Conservation (phyloP, 345 rosid genomes). For the Gossypium ekmanianum region DNA sequence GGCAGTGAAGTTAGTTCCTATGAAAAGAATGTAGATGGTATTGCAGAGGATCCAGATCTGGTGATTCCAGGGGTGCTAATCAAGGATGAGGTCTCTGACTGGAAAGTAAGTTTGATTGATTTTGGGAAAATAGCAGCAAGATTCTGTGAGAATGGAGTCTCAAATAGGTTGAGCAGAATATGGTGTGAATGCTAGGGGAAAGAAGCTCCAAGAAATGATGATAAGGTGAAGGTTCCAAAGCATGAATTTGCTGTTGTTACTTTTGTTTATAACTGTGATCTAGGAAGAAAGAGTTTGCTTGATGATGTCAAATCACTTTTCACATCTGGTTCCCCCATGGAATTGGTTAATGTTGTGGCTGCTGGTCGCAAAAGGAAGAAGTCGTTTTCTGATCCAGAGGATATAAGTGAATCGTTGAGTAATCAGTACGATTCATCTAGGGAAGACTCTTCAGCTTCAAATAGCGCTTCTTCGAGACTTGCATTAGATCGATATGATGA, state of each 20-base stretch:
- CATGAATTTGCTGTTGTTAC: conserved; percentile 72
- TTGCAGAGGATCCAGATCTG: conserved; percentile 26
- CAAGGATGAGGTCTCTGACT: conserved; percentile 52
- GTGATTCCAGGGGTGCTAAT: conserved; percentile 52
- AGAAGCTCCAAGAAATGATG: conserved; percentile 32
- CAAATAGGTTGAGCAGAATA: conserved; percentile 44
- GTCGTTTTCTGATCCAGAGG: conserved; percentile 80
- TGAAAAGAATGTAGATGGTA: conserved; percentile 23
- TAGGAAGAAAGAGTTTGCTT: conserved; percentile 68
- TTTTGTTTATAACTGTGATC: conserved; percentile 54
- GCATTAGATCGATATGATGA: conserved; percentile 52
- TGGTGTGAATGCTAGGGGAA: conserved; percentile 97
- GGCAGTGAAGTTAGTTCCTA: conserved; percentile 16
- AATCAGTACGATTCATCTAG: conserved; percentile 59
- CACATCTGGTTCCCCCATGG: conserved; percentile 37
- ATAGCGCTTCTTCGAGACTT: conserved; percentile 42
- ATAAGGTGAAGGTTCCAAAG: conserved; percentile 33
- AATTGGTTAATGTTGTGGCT: conserved; percentile 34
- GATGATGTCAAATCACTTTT: conserved; percentile 55
- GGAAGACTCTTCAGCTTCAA: conserved; percentile 58
- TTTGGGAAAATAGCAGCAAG: conserved; percentile 59
- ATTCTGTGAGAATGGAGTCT: conserved; percentile 37
- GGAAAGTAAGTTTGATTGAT: conserved; percentile 57
- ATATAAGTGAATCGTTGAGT: conserved; percentile 54
- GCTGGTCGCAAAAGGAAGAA: conserved; percentile 52